Evolutionary conservation across 805 yeast species (phyloP), one percentile per base, ranked within the genome.

Genomic region (Candida silvicultrix): DNA sequence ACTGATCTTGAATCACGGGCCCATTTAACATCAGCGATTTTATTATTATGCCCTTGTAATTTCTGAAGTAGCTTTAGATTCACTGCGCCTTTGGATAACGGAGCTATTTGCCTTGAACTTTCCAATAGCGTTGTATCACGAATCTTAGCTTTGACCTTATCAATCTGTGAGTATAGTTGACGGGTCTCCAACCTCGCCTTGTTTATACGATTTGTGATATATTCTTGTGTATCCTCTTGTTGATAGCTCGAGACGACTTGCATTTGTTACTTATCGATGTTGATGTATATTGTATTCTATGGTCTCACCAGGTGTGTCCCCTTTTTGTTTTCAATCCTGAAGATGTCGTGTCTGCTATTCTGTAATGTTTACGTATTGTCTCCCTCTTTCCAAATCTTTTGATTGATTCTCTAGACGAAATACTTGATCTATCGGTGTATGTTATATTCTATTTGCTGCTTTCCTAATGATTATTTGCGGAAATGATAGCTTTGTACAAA

Each of bases 11-110:
- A 75, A 58, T 83, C 82, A 1, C 69, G 60, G 45, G 80, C 74
- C 95, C 96, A 86, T 44, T 78, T 70, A 47, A 85, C 68, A 47
- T 80, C 78, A 9, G 82, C 74, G 19, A 89, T 75, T 58, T 89
- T 89, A 58, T 81, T 84, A 52, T 77, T 77, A 60, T 90, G 97
- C 2, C 74, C 75, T 46, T 59, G 65, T n/a, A 70, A 54, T 2
- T 67, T 56, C 6, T 70, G 59, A 0, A 75, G 54, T 3, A 69
- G 66, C 45, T 61, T 64, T 42, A 70, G 44, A 50, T 69, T 70
- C 7, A 67, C 44, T 3, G 46, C 29, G 2, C 45, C 49, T 25
- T 53, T 46, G 2, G 45, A 15, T 10, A 57, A 19, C 4, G 52
- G 28, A 1, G 52, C 50, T 3, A 57, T 41, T 31, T 46, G 56